Evolutionary conservation across 805 yeast species (phyloP).

Genomic region (Scheffersomyces stipitis): DNA sequence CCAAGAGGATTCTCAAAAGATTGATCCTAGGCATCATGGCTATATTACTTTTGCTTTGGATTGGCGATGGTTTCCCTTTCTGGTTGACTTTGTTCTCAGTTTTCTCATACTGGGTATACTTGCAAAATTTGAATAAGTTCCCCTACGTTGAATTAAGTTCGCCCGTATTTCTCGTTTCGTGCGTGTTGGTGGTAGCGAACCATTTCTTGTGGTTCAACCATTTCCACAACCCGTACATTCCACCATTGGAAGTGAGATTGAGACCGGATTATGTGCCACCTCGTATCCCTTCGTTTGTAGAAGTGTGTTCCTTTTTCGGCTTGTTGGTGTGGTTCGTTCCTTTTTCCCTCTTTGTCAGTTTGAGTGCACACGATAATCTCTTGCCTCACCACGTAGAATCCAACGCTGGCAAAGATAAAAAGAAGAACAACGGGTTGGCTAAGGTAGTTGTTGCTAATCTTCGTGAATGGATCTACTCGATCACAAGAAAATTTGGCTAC

Average conservation of each 20-base stretch:
- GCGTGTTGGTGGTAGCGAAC: slow-evolving; percentile 70
- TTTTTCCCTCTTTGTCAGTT: slow-evolving; percentile 83
- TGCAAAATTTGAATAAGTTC: slow-evolving; percentile 74
- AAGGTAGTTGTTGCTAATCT: slow-evolving; percentile 59
- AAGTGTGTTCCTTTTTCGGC: slow-evolving; percentile 94
- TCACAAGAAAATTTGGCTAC: slow-evolving; percentile 60
- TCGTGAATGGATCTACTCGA: slow-evolving; percentile 46
- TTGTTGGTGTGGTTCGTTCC: slow-evolving; percentile 93
- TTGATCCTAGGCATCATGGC: slow-evolving; percentile 63
- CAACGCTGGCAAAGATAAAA: slow-evolving; percentile 21
- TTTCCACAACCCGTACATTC: slow-evolving; percentile 71
- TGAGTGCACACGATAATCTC: slow-evolving; percentile 88
- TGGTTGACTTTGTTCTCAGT: slow-evolving; percentile 66
- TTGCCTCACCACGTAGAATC: slow-evolving; percentile 57
- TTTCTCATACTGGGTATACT: slow-evolving; percentile 67
- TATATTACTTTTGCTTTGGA: slow-evolving; percentile 53
- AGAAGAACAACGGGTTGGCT: slow-evolving; percentile 57
- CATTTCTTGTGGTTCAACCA: slow-evolving; percentile 90
- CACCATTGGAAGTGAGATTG: slow-evolving; percentile 63
- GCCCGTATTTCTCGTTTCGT: slow-evolving; percentile 67
- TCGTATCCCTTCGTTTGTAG: slow-evolving; percentile 76
- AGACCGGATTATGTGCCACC: slow-evolving; percentile 61
- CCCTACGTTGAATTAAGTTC: slow-evolving; percentile 79
- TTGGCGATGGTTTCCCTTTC: slow-evolving; percentile 81
- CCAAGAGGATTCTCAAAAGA: slow-evolving; percentile 65